Percentiles rank a stretch among this genome's conserved stretches.
These are phyloP conservation scores for Gaillardinia entomophila DNA, from an alignment of 805 yeast genomes.

Conservation along the genomic window DNA sequence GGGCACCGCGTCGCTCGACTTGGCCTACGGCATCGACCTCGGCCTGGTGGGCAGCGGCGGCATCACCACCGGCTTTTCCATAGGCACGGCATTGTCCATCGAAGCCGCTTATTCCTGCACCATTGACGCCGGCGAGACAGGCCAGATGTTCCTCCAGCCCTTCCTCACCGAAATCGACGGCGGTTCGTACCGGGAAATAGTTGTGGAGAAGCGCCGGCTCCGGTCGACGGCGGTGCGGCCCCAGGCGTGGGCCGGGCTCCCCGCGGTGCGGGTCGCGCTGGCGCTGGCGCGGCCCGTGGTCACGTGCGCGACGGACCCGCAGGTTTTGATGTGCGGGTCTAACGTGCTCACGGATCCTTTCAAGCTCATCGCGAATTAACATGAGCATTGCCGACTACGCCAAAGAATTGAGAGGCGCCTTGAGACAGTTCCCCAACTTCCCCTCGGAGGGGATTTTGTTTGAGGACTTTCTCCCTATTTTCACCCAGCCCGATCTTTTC, in stretches of 20 bases:
- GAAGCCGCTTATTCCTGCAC: conserved; percentile 10
- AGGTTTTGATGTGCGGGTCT: conserved; percentile 6
- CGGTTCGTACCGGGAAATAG: conserved; percentile 7
- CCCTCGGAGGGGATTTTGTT: conserved; percentile 90
- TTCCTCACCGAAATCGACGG: conserved; percentile 6
- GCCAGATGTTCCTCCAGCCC: conserved; percentile 16
- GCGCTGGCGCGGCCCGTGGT: conserved; percentile 9
- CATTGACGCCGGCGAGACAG: conserved; percentile 11
- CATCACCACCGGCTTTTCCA: conserved; percentile 1
- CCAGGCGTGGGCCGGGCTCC: conserved; percentile 6
- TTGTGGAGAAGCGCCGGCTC: conserved; percentile 3
- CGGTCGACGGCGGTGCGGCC: conserved; percentile 2
- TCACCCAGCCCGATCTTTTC: conserved; percentile 76
- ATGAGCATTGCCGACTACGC: conserved; percentile 23
- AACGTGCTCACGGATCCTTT: background rate
- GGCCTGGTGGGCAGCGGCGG: conserved; percentile 1
- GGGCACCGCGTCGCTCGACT: conserved; percentile 6
- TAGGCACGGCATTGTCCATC: conserved; percentile 5
- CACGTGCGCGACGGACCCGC: conserved; percentile 14
- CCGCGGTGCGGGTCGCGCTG: conserved; percentile 1
- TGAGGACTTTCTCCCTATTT: conserved; percentile 95
- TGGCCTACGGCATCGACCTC: conserved; percentile 2
- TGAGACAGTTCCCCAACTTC: conserved; percentile 82
- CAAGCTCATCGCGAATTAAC: background rate
- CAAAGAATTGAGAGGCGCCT: conserved; percentile 29